A percentile compares a stretch with the other conserved stretches of the same genome.
phyloP scores from a whole-genome alignment of 2,329 filamentous ascomycete genomes.

The Colletotrichum truncatum region DNA sequence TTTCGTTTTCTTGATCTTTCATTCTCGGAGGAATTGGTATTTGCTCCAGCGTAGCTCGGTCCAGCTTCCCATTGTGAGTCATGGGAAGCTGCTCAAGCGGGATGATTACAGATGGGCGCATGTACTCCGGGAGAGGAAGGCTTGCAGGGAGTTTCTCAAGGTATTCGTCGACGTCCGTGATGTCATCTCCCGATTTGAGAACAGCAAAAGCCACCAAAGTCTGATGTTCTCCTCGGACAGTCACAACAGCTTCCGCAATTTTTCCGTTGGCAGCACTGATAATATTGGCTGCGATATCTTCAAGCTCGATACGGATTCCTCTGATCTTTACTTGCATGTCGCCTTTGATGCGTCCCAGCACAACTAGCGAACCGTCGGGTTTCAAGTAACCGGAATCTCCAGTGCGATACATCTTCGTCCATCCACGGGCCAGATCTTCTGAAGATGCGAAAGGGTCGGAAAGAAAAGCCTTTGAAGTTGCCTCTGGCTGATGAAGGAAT shows the following conservation, averaged over 20 bases:
- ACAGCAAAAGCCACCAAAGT: slow-evolving; percentile 41
- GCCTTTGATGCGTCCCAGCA: slow-evolving; percentile 48
- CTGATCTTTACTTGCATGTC: slow-evolving; percentile 57
- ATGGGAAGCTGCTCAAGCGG: slow-evolving; percentile 39
- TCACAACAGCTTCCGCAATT: slow-evolving; percentile 35
- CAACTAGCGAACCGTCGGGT: slow-evolving; percentile 42
- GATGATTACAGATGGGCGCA: slow-evolving; percentile 42
- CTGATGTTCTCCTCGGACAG: slow-evolving; percentile 30
- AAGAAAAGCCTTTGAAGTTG: slow-evolving; percentile 29
- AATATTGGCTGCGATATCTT: slow-evolving; percentile 44
- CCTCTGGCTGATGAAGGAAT: slow-evolving; percentile 45
- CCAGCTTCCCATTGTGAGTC: slow-evolving; percentile 42
- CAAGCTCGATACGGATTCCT: slow-evolving; percentile 55
- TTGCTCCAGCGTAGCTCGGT: slow-evolving; percentile 37
- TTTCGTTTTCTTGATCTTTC: not conserved
- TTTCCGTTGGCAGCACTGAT: slow-evolving; percentile 31
- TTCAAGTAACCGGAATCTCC: slow-evolving; percentile 48
- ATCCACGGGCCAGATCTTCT: slow-evolving; percentile 2
- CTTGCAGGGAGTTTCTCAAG: slow-evolving; percentile 25
- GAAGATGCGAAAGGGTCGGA: slow-evolving; percentile 28
- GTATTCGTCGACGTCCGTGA: slow-evolving; percentile 10
- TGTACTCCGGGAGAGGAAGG: slow-evolving; percentile 43
- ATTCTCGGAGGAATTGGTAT: slow-evolving; percentile 37
- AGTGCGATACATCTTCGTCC: slow-evolving; percentile 46
- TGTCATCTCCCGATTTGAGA: slow-evolving; percentile 14